These are phyloP conservation scores for Pelagomonas calceolata DNA, from an alignment of 108 stramenopile species.

Conservation along the genomic window DNA sequence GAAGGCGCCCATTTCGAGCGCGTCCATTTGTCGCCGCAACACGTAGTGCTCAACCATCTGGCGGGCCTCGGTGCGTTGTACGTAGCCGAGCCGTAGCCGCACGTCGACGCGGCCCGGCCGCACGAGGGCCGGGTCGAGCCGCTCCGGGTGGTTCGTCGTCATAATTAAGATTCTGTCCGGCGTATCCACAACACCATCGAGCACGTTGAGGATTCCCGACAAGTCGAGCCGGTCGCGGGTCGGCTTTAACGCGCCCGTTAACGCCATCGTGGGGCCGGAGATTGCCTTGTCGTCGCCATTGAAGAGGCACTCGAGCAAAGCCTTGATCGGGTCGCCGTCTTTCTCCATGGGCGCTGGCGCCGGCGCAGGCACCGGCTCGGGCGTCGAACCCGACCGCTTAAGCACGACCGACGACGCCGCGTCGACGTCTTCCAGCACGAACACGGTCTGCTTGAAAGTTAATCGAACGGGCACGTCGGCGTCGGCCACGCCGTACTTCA, in stretches of 20 bases:
- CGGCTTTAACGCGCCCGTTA: not conserved
- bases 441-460: conserved; percentile 57
- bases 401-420: not conserved
- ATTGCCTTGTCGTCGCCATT: not conserved
- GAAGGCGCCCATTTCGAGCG: not conserved
- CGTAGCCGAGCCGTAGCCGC: conserved; percentile 45
- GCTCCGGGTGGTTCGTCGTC: conserved; percentile 68
- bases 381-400: not conserved
- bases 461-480: conserved; percentile 27
- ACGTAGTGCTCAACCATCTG: conserved; percentile 62
- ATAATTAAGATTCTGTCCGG: conserved; percentile 66
- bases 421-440: conserved; percentile 46
- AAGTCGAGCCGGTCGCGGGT: not conserved
- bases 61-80: conserved; percentile 29
- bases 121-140: conserved; percentile 63
- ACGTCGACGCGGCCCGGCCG: conserved; percentile 67
- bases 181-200: conserved; percentile 72
- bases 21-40: not conserved
- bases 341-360: not conserved
- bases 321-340: not conserved
- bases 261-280: not conserved
- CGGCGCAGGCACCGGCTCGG: not conserved
- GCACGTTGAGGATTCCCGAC: conserved; percentile 46
- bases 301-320: not conserved
- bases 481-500: conserved; percentile 5